Evolutionary conservation across 306 rosid genomes (phyloP).

Genomic region (Cicer bijugum): DNA sequence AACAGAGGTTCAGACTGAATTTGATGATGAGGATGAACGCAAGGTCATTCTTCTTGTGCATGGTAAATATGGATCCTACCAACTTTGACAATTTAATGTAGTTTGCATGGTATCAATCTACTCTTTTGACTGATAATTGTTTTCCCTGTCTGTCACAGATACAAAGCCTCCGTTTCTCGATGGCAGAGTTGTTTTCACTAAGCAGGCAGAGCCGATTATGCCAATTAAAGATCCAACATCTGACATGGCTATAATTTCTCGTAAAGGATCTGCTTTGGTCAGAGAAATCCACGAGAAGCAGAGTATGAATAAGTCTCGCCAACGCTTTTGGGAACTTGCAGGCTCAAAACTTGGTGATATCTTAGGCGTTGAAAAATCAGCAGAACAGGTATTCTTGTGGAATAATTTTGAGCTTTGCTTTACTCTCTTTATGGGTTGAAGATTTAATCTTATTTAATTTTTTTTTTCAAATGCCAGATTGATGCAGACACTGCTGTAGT

Average conservation of each 20-base stretch:
- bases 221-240: constrained; percentile 97
- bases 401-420: constrained; percentile 43
- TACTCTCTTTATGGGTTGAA: constrained; percentile 34
- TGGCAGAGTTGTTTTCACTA: constrained; percentile 94
- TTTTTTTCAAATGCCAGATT: constrained; percentile 56
- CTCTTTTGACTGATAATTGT: constrained; percentile 35
- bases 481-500: constrained; percentile 96
- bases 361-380: constrained; percentile 91
- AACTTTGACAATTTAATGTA: constrained; percentile 17
- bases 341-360: constrained; percentile 98
- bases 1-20: constrained; percentile 96
- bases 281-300: constrained; percentile 94
- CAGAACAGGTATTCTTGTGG: constrained; percentile 74
- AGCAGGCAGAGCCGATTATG: constrained; percentile 99
- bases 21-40: constrained; percentile 97
- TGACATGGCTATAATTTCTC: constrained; percentile 98
- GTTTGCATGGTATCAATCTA: constrained; percentile 25
- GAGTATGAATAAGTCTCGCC: constrained; percentile 90
- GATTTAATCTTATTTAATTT: constrained; percentile 24
- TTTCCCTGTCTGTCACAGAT: constrained; percentile 62
- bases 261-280: constrained; percentile 88
- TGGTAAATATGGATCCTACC: constrained; percentile 57
- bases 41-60: constrained; percentile 97
- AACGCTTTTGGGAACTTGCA: constrained; percentile 99
- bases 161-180: constrained; percentile 98